Conservation (phyloP, 306 rosid species). For the Phaseolus lunatus region DNA sequence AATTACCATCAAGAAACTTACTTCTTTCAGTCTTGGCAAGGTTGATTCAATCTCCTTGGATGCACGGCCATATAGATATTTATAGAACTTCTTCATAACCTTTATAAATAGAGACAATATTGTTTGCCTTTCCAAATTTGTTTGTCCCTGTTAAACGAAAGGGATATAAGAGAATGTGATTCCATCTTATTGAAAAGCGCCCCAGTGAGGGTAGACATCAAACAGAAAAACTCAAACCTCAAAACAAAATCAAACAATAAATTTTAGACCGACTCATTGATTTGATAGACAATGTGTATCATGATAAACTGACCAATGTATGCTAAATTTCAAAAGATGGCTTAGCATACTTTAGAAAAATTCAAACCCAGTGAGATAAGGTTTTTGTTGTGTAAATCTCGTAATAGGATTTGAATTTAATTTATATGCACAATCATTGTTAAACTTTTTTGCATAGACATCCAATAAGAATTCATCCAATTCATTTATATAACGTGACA, state of each 20-base stretch:
- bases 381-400: neutral
- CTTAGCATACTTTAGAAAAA: conserved; percentile 1
- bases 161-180: conserved; percentile 32
- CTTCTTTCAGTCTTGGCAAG: conserved; percentile 80
- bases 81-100: conserved; percentile 80
- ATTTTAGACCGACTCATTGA: neutral
- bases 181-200: conserved; percentile 23
- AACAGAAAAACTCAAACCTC: conserved; percentile 34
- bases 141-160: conserved; percentile 63
- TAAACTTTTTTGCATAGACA: neutral
- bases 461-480: neutral
- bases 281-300: conserved; percentile 14
- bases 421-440: neutral
- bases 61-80: conserved; percentile 62
- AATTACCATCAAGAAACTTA: conserved; percentile 50
- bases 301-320: conserved; percentile 11
- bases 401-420: neutral
- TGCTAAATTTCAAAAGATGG: conserved; percentile 5
- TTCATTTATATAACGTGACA: neutral
- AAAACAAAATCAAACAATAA: conserved; percentile 17
- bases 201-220: conserved; percentile 8
- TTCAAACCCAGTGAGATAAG: conserved; percentile 5
- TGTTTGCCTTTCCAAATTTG: conserved; percentile 75
- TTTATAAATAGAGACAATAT: conserved; percentile 86
- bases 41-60: conserved; percentile 79